Percentiles rank a stretch among this genome's conserved stretches.
These are phyloP conservation scores for Eruca vesicaria DNA, from an alignment of 441 rosid species.

Conservation along the genomic window DNA sequence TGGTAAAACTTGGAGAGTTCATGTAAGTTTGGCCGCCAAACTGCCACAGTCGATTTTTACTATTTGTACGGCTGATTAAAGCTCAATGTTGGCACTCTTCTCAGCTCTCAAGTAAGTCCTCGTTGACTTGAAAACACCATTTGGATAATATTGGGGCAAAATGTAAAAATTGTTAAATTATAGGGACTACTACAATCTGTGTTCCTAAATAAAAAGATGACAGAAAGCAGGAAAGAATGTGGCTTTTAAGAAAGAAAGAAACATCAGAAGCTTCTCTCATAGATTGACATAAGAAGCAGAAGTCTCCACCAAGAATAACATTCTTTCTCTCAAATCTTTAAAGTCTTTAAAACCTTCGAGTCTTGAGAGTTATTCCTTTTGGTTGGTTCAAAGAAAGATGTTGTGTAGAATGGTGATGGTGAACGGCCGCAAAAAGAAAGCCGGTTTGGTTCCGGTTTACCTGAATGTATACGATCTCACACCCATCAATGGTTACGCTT, in stretches of 20 bases:
- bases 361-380: background rate
- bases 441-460: slow-evolving; percentile 81
- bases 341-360: too few relatives aligned
- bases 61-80: background rate
- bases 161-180: background rate
- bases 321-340: background rate
- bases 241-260: slow-evolving; percentile 23
- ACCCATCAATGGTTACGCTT: slow-evolving; percentile 93
- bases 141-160: slow-evolving; percentile 11
- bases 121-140: background rate
- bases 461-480: slow-evolving; percentile 94
- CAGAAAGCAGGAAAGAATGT: slow-evolving; percentile 28
- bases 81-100: background rate
- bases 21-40: background rate
- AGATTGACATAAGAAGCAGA: too few relatives aligned
- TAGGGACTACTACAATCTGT: background rate
- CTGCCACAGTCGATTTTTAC: background rate
- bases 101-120: slow-evolving; percentile 3
- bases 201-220: slow-evolving; percentile 21
- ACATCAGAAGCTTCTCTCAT: slow-evolving; percentile 18
- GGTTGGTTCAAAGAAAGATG: slow-evolving; percentile 38
- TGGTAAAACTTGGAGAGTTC: background rate
- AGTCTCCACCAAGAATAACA: too few relatives aligned
- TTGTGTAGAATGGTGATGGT: slow-evolving; percentile 57
- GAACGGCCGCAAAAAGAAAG: slow-evolving; percentile 60